These are phyloP conservation scores for Populus euphratica DNA, from an alignment of 345 rosid genomes.

Conservation along the genomic window DNA sequence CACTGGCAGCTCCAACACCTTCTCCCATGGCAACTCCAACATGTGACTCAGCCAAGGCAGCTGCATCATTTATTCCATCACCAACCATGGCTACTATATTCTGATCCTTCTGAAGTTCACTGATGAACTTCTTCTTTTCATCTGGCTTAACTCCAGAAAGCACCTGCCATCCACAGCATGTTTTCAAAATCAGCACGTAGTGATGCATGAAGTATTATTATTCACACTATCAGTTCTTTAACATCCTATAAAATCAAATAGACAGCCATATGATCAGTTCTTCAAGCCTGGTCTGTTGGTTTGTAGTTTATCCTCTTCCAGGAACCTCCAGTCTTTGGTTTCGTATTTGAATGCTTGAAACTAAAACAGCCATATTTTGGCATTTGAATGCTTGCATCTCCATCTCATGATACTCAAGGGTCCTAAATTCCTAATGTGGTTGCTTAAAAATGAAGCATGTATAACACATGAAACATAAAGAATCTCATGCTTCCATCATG, in stretches of 20 bases:
- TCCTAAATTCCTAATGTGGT: not conserved
- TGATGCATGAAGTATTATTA: not conserved
- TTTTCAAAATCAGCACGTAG: not conserved
- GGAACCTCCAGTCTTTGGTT: not conserved
- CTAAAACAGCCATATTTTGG: not conserved
- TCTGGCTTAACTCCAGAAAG: conserved; percentile 78
- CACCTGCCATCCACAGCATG: conserved; percentile 46
- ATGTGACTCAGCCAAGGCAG: conserved; percentile 87
- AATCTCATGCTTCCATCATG: not conserved
- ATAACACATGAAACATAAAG: not conserved
- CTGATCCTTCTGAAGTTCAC: conserved; percentile 61
- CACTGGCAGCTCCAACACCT: conserved; percentile 95
- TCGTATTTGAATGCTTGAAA: not conserved
- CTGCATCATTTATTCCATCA: conserved; percentile 97
- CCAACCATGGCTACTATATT: conserved; percentile 94
- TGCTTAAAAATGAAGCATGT: not conserved
- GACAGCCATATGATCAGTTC: not conserved
- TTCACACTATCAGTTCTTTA: not conserved
- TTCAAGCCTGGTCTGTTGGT: not conserved
- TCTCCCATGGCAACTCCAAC: conserved; percentile 94
- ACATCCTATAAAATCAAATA: not conserved
- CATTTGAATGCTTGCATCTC: not conserved
- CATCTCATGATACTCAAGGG: not conserved
- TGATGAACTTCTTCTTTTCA: conserved; percentile 70
- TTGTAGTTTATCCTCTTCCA: not conserved